Evolutionary conservation across 495 filamentous ascomycete species (phyloP), one percentile per base, ranked within the genome.

Genomic region (Chaetomidium leptoderma): DNA sequence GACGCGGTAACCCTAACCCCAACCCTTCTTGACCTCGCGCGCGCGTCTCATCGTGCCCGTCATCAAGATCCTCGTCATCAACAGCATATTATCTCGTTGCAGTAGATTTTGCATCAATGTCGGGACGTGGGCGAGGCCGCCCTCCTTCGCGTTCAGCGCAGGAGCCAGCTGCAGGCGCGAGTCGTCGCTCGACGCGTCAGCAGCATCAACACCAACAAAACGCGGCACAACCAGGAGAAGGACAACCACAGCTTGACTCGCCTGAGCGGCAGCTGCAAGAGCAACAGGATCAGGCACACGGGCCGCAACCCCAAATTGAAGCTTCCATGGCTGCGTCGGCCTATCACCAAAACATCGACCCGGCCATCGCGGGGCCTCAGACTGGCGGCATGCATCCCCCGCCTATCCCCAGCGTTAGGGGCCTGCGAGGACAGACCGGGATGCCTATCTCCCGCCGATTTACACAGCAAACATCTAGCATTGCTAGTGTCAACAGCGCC

Each of bases 1-100:
- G 35, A 21, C 13, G 30, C 16, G 17, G 35, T 47, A 66, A 70
- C 66, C 66, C 68, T 69, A 70, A 70, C 68, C 68, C 68, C 44
- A 70, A 70, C 68, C 68, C 68, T 69, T 67, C 54, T 63, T 48
- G 32, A 35, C 39, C 40, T 30, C 43, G 17, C 2, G n/a, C 13
- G 23, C 40, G 46, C 39, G 17, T 43, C 4, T 48, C 47, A 23
- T 55, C 39, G 23, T 32, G 39, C 30, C 26, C 9, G n/a, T 44
- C 45, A 51, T 56, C 32, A 8, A 51, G 24, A 16, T 40, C 29
- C 24, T 21, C 13, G 39, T 56, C 51, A 21, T 2, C n/a, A n/a
- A 32, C 33, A 42, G 10, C 33, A 6, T 5, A 11, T 36, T 26
- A 26, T 33, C 14, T 30, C 16, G n/a, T 8, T n/a, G 14, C 1